These are phyloP conservation scores for Clonostachys rosea DNA, from an alignment of 2,329 filamentous ascomycete genomes.

Conservation along the genomic window DNA sequence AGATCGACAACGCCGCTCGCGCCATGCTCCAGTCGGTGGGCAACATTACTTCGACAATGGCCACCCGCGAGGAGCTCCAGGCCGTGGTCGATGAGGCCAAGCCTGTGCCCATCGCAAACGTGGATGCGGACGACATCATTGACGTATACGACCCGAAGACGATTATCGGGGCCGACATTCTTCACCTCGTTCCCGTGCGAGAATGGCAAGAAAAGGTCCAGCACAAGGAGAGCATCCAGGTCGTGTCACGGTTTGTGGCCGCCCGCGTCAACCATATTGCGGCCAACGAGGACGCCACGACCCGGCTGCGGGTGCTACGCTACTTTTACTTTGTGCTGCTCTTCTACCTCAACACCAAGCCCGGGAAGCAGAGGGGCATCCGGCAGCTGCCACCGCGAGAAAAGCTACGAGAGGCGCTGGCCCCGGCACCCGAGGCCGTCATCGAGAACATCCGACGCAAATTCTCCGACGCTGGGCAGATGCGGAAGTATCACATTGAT, in stretches of 20 bases:
- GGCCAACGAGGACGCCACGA: conserved; percentile 45
- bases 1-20: conserved; percentile 48
- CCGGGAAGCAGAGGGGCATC: conserved; percentile 39
- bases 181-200: conserved; percentile 63
- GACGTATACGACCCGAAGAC: conserved; percentile 68
- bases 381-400: conserved; percentile 55
- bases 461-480: conserved; percentile 59
- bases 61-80: conserved; percentile 61
- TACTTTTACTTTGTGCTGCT: conserved; percentile 55
- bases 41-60: conserved; percentile 58
- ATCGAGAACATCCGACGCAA: conserved; percentile 64
- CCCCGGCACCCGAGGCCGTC: conserved; percentile 55
- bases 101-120: conserved; percentile 68
- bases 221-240: conserved; percentile 49
- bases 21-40: conserved; percentile 62
- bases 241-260: conserved; percentile 61
- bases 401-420: conserved; percentile 52
- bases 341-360: conserved; percentile 42
- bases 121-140: conserved; percentile 59
- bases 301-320: conserved; percentile 52
- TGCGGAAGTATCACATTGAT: conserved; percentile 69
- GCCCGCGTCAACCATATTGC: conserved; percentile 51
- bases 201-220: conserved; percentile 70
- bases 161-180: conserved; percentile 63
- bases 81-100: conserved; percentile 62